Evolutionary conservation across 352 stramenopile genomes (phyloP).

Genomic region (Phytophthora sojae): DNA sequence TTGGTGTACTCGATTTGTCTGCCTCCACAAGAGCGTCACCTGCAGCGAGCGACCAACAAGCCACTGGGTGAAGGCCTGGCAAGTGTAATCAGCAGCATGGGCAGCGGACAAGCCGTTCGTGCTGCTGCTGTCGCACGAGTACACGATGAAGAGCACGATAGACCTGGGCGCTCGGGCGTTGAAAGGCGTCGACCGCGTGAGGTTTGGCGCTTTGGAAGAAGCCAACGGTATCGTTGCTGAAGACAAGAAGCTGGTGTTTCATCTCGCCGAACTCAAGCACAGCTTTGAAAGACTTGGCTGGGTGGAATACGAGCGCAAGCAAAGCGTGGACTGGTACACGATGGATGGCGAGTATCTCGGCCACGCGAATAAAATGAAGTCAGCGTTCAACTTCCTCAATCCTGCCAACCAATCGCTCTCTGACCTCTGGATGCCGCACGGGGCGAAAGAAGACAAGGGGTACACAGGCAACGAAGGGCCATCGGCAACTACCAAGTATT

Average conservation of each 20-base stretch:
- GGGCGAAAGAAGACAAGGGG: slow-evolving; percentile 7
- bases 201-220: slow-evolving; percentile 28
- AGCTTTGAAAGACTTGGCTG: too few relatives aligned
- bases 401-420: slow-evolving; percentile 14
- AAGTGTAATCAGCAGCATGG: slow-evolving; percentile 8
- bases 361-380: background rate
- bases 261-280: slow-evolving; percentile 22
- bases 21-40: background rate
- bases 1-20: slow-evolving; percentile 35
- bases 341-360: slow-evolving; percentile 7
- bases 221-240: slow-evolving; percentile 13
- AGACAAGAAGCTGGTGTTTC: slow-evolving; percentile 20
- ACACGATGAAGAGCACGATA: slow-evolving; percentile 27
- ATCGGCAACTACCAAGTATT: slow-evolving; percentile 18
- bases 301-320: background rate
- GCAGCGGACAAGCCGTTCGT: slow-evolving; percentile 12
- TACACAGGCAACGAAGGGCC: slow-evolving; percentile 29
- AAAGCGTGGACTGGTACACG: slow-evolving; percentile 20
- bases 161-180: slow-evolving; percentile 18
- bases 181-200: slow-evolving; percentile 27
- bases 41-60: background rate
- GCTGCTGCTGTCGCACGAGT: slow-evolving; percentile 32
- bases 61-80: slow-evolving; percentile 4
- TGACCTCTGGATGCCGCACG: slow-evolving; percentile 19
- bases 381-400: slow-evolving; percentile 36